Conservation (phyloP, 169 alveolate species). For the Perkinsus chesapeaki region DNA sequence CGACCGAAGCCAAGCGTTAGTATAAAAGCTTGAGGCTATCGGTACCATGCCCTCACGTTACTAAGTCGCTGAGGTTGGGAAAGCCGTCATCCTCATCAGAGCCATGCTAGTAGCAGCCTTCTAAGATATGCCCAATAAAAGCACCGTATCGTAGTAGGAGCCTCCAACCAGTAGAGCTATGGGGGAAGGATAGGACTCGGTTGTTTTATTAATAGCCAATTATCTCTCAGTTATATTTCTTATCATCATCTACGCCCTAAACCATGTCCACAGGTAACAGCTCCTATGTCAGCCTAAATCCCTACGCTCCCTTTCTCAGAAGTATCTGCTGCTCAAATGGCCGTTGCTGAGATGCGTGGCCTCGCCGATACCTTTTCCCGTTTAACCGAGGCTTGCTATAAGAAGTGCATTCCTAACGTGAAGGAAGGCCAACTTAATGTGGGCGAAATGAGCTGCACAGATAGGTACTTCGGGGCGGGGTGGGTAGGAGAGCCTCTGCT, state of each 20-base stretch:
- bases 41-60: no score
- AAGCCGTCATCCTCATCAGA: no score
- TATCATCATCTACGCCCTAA: neutral
- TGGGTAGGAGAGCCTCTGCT: neutral
- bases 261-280: neutral
- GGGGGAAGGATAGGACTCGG: no score
- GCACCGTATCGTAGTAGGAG: no score
- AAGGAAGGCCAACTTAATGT: slow-evolving; percentile 21
- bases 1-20: no score
- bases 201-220: no score
- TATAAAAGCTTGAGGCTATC: no score
- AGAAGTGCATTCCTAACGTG: slow-evolving; percentile 29
- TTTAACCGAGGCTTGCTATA: slow-evolving; percentile 28
- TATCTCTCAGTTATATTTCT: neutral
- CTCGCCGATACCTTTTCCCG: slow-evolving; percentile 33
- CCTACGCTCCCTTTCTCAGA: neutral
- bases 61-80: no score
- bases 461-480: neutral
- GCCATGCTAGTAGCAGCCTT: no score
- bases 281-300: no score
- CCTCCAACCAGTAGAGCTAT: no score
- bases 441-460: slow-evolving; percentile 22
- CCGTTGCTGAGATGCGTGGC: slow-evolving; percentile 36
- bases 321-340: slow-evolving; percentile 20
- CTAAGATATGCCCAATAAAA: no score